A percentile compares a stretch with the other conserved stretches of the same genome.
Conservation (phyloP, 306 rosid species). For the Glycine latifolia region DNA sequence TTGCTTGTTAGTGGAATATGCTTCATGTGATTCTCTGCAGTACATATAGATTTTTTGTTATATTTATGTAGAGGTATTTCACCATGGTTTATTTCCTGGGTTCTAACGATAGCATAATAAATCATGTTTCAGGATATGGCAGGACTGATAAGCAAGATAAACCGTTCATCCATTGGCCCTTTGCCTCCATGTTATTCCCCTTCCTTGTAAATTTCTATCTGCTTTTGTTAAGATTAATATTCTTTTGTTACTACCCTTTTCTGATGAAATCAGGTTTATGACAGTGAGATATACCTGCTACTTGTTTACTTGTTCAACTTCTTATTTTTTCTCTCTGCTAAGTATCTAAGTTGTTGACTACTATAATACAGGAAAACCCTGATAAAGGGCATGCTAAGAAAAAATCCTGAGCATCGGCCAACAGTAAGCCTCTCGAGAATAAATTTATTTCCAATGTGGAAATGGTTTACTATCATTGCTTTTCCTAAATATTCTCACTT, state of each 20-base stretch:
- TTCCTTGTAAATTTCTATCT: slow-evolving; percentile 71
- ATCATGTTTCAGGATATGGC: slow-evolving; percentile 93
- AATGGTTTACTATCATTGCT: slow-evolving; percentile 20
- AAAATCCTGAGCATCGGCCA: slow-evolving; percentile 95
- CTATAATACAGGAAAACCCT: slow-evolving; percentile 82
- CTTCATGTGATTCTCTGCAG: slow-evolving; percentile 35
- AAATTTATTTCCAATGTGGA: slow-evolving; percentile 27
- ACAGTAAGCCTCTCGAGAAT: slow-evolving; percentile 65
- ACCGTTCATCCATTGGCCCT: slow-evolving; percentile 96
- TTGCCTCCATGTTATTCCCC: slow-evolving; percentile 96
- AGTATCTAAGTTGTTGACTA: slow-evolving; percentile 34
- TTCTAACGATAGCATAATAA: slow-evolving; percentile 42
- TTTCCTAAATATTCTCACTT: slow-evolving; percentile 39
- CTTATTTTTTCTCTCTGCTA: slow-evolving; percentile 28
- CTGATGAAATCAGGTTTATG: slow-evolving; percentile 13
- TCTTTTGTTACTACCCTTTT: slow-evolving; percentile 25
- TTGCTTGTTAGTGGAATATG: slow-evolving; percentile 19
- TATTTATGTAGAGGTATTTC: slow-evolving; percentile 15
- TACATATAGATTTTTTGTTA: background rate
- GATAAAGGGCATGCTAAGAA: slow-evolving; percentile 96
- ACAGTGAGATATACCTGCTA: slow-evolving; percentile 18
- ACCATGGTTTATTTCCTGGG: slow-evolving; percentile 16
- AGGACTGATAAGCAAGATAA: slow-evolving; percentile 96
- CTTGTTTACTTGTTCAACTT: background rate
- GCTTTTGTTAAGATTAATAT: slow-evolving; percentile 39